Percentiles rank a stretch among this genome's conserved stretches.
These are phyloP conservation scores for Microcos paniculata DNA, from an alignment of 345 rosid genomes.

Conservation along the genomic window DNA sequence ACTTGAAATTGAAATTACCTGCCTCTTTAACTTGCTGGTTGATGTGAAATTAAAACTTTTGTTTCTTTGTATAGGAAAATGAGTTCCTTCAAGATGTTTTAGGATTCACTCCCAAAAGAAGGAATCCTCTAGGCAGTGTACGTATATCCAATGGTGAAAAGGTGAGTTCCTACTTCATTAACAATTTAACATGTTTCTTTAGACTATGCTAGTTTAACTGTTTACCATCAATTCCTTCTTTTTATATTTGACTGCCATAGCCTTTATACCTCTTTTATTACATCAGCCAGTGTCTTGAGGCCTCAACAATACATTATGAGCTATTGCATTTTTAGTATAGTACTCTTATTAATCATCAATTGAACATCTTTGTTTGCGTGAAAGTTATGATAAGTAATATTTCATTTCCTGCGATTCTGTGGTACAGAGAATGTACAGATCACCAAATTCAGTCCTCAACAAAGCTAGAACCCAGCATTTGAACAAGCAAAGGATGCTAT, in stretches of 20 bases:
- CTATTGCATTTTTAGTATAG: not conserved
- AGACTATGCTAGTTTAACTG: not conserved
- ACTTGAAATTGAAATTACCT: not conserved
- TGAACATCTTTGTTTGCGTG: too few species aligned
- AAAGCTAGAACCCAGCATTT: conserved; percentile 88
- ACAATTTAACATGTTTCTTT: not conserved
- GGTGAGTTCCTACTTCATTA: conserved; percentile 37
- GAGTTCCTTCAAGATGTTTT: conserved; percentile 78
- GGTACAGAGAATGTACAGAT: conserved; percentile 66
- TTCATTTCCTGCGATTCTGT: not conserved
- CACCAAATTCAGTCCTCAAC: conserved; percentile 74
- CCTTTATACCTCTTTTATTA: not conserved
- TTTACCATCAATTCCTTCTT: not conserved
- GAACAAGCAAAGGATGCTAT: conserved; percentile 81
- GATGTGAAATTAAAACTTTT: not conserved
- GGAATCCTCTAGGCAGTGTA: conserved; percentile 36
- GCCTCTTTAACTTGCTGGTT: not conserved
- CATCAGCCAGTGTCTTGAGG: not conserved
- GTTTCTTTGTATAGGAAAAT: conserved; percentile 59
- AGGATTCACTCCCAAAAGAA: conserved; percentile 69
- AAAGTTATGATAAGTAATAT: not conserved
- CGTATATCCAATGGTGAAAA: conserved; percentile 52
- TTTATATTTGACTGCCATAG: not conserved
- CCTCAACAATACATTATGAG: not conserved
- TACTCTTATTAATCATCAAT: not conserved